Conservation (phyloP, 208 protist species). For the Leishmania tropica region DNA sequence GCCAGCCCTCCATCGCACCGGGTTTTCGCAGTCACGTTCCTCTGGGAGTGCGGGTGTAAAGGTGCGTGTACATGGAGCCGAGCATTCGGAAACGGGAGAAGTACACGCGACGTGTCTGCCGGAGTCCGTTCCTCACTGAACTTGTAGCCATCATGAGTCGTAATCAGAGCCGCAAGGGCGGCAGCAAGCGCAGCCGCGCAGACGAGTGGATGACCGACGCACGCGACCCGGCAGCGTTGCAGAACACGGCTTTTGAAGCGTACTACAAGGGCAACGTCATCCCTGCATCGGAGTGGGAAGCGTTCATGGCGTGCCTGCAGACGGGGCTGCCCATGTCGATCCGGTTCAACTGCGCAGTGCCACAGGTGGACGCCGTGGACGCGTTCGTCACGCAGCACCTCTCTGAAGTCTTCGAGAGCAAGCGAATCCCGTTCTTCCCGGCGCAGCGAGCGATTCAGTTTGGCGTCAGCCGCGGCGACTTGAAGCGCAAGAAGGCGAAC, state of each 20-base stretch:
- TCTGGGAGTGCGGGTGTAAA: not conserved
- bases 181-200: conserved; percentile 57
- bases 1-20: not conserved
- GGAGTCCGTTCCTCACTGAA: not conserved
- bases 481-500: conserved; percentile 75
- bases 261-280: conserved; percentile 81
- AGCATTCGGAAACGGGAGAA: not conserved
- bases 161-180: conserved; percentile 73
- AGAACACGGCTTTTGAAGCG: conserved; percentile 66
- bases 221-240: conserved; percentile 55
- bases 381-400: conserved; percentile 48
- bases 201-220: conserved; percentile 71
- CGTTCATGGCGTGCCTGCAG: conserved; percentile 65
- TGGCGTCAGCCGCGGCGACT: conserved; percentile 70
- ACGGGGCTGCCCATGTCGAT: conserved; percentile 75
- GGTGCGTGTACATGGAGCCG: not conserved
- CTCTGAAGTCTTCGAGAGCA: conserved; percentile 45
- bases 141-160: conserved; percentile 45
- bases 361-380: conserved; percentile 39
- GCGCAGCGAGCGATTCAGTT: conserved; percentile 70
- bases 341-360: conserved; percentile 53
- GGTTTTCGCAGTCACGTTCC: not conserved
- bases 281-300: conserved; percentile 56
- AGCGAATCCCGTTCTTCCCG: conserved; percentile 62
- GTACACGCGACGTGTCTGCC: not conserved